Evolutionary conservation across 768 basidiomycete species (phyloP).

Genomic region (Tricholoma sp.): DNA sequence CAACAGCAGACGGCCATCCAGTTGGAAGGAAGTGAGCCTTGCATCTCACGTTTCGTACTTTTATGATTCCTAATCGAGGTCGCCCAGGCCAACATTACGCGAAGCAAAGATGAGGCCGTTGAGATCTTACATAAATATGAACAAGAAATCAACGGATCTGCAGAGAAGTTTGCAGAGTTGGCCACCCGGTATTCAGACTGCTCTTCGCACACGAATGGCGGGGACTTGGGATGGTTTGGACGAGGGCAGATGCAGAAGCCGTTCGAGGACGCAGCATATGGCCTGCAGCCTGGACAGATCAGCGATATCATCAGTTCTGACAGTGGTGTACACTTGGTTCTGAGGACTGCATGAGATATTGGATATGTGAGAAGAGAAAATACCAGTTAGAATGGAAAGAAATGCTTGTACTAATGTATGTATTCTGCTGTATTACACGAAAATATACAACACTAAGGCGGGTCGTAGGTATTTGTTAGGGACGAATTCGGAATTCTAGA

Average conservation of each 20-base stretch:
- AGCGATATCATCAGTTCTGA: slow-evolving; percentile 84
- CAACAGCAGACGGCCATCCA: slow-evolving; percentile 70
- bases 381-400: neutral
- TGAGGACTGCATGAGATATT: slow-evolving; percentile 65
- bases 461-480: neutral
- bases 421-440: neutral
- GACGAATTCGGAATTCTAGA: neutral
- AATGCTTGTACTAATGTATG: slow-evolving; percentile 2
- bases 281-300: slow-evolving; percentile 65
- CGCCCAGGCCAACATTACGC: slow-evolving; percentile 69
- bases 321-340: slow-evolving; percentile 91
- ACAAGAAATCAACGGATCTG: slow-evolving; percentile 49
- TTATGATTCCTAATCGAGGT: neutral
- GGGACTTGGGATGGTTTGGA: slow-evolving; percentile 86
- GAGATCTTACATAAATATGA: slow-evolving; percentile 66
- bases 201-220: slow-evolving; percentile 73
- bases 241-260: slow-evolving; percentile 94
- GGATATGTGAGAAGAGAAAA: neutral
- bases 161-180: slow-evolving; percentile 67
- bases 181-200: slow-evolving; percentile 83
- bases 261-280: slow-evolving; percentile 87
- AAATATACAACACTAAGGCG: neutral
- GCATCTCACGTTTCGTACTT: neutral
- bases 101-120: slow-evolving; percentile 86
- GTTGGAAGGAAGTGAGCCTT: slow-evolving; percentile 73